phyloP scores from a whole-genome alignment of 306 rosid species.

The Betula pendula region DNA sequence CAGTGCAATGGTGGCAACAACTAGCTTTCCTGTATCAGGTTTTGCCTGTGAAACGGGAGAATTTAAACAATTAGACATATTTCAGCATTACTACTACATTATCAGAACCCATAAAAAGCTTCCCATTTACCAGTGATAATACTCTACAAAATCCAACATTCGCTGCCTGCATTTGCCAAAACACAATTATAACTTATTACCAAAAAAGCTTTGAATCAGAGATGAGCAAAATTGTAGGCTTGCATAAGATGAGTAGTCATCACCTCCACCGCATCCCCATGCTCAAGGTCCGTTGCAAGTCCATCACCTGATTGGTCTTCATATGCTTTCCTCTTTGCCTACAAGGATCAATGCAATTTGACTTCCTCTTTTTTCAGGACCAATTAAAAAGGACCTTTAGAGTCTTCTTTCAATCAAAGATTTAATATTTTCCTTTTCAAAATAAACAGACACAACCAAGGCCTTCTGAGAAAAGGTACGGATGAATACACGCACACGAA shows the following conservation, averaged over 20 bases:
- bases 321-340: slow-evolving; percentile 24
- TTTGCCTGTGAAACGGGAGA: slow-evolving; percentile 25
- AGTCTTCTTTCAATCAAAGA: neutral
- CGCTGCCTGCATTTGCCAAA: slow-evolving; percentile 28
- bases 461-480: neutral
- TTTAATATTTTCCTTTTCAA: neutral
- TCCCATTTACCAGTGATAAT: slow-evolving; percentile 30
- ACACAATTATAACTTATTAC: neutral
- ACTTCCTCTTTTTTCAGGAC: neutral
- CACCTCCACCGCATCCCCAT: slow-evolving; percentile 36
- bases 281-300: slow-evolving; percentile 31
- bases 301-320: slow-evolving; percentile 13
- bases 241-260: neutral
- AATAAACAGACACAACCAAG: neutral
- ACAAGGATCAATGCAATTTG: neutral
- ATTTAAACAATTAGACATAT: neutral
- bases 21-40: slow-evolving; percentile 34
- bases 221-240: neutral
- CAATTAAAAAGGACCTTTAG: neutral
- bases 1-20: slow-evolving; percentile 33
- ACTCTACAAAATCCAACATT: slow-evolving; percentile 21
- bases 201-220: slow-evolving; percentile 1
- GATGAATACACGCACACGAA: neutral
- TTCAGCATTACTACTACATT: neutral
- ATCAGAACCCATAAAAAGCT: neutral